phyloP scores from a whole-genome alignment of 169 alveolate genomes.

The Eimeria sp. region DNA sequence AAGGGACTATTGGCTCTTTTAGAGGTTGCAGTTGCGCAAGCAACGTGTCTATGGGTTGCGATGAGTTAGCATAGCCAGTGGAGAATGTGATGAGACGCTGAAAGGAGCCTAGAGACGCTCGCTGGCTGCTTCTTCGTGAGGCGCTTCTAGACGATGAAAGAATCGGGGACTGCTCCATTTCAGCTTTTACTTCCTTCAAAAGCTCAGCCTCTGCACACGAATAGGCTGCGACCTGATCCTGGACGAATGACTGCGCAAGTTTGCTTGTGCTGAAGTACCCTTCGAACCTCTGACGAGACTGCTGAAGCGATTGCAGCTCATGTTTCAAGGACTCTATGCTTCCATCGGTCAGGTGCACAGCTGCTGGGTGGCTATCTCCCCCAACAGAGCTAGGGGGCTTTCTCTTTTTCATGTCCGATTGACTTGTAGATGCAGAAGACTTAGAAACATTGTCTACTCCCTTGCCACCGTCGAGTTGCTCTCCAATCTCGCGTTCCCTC shows the following conservation, averaged over 20 bases:
- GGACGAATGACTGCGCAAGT: conserved; percentile 47
- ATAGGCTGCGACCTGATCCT: conserved; percentile 42
- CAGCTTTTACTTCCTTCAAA: conserved; percentile 21
- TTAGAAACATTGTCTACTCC: conserved; percentile 32
- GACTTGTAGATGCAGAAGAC: background rate
- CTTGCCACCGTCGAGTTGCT: conserved; percentile 14
- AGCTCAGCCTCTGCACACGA: conserved; percentile 38
- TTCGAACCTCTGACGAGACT: conserved; percentile 60
- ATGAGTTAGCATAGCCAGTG: conserved; percentile 33
- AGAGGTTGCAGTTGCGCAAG: conserved; percentile 34
- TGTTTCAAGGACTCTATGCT: conserved; percentile 22
- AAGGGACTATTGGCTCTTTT: conserved; percentile 52
- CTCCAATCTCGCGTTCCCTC: conserved; percentile 58
- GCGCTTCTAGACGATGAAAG: background rate
- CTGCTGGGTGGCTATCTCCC: conserved; percentile 23
- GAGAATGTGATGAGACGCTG: conserved; percentile 33
- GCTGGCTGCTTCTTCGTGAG: conserved; percentile 31
- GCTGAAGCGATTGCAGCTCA: conserved; percentile 56
- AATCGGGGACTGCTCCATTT: conserved; percentile 1
- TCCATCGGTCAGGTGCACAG: background rate
- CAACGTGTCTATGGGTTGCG: conserved; percentile 33
- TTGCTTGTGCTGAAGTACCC: conserved; percentile 19
- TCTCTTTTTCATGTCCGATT: background rate
- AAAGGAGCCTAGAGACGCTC: background rate
- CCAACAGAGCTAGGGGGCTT: conserved; percentile 4